Evolutionary conservation across 73 alveolate genomes (phyloP), one percentile per base, ranked within the genome.

Genomic region (Urostyla sp.): DNA sequence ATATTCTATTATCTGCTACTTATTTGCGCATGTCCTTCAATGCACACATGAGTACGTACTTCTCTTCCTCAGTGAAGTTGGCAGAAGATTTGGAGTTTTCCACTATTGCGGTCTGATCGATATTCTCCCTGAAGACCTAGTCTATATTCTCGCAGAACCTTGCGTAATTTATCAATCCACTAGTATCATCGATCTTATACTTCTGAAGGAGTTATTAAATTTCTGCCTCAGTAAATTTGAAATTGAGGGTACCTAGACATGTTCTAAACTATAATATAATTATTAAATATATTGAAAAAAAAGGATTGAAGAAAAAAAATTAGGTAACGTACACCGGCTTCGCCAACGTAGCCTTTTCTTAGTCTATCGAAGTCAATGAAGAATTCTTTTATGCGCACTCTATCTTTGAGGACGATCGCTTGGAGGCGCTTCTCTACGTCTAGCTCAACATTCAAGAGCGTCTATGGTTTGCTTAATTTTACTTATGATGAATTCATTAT

Each of bases 341-440:
- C 98, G 51, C 94, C 88, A 40, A 94, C 97, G 35, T 80, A 74
- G 8, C 99, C 99, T 82, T 95, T 95, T 73, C 99, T 80, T 18
- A 95, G 91, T 57, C 96, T 76, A 78, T 95, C 99, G 45, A 94
- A 94, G 80, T 94, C 99, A 32, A 43, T 51, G 79, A 94, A 94
- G 85, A 94, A 94, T 75, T 93, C 97, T 61, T 91, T 83, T 34
- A 94, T 85, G 63, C 99, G 74, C 31, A 95, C 85, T 52, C 96
- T 67, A 72, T 91, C 90, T 67, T 92, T 88, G 52, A 83, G 87
- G 20, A 91, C 96, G 49, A 78, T 93, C 27, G 91, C 81, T 66
- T 89, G 81, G 58, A 92, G 38, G 50, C 84, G 40, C 76, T 86
- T 77, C 73, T 79, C 83, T 18, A 87, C 85, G 31, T 87, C 91